These are phyloP conservation scores for Colletotrichum sp. DNA, from an alignment of 2,329 filamentous ascomycete genomes.

Conservation along the genomic window DNA sequence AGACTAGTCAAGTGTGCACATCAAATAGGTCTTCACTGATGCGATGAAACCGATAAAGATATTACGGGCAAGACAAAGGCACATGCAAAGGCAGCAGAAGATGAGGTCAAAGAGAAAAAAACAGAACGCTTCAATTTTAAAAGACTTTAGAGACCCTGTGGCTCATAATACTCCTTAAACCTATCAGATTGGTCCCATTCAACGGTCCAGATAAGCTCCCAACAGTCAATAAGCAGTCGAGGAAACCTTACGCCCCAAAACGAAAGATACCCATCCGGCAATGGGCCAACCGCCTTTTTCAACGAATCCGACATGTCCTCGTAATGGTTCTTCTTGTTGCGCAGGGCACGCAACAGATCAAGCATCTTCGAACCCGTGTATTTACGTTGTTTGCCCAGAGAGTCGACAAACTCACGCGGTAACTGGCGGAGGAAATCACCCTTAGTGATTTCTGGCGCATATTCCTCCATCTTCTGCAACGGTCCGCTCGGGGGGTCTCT, in stretches of 20 bases:
- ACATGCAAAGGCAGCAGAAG: neutral
- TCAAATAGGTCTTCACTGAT: neutral
- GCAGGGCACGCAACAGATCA: constrained; percentile 84
- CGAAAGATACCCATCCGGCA: constrained; percentile 80
- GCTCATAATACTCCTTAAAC: constrained; percentile 75
- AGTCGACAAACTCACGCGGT: constrained; percentile 84
- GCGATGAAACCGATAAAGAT: neutral
- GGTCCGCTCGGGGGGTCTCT: constrained; percentile 79
- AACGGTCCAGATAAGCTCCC: constrained; percentile 73
- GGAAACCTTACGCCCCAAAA: constrained; percentile 88
- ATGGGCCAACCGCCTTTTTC: constrained; percentile 70
- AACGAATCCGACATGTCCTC: constrained; percentile 90
- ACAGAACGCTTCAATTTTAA: neutral
- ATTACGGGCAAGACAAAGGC: neutral
- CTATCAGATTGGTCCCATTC: constrained; percentile 67
- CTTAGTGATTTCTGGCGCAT: constrained; percentile 58
- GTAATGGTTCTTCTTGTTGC: constrained; percentile 98
- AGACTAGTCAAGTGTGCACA: neutral
- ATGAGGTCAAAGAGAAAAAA: neutral
- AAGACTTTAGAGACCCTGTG: constrained; percentile 36
- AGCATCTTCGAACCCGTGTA: constrained; percentile 86
- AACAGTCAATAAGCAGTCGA: constrained; percentile 77
- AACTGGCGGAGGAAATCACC: constrained; percentile 81
- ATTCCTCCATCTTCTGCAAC: constrained; percentile 63
- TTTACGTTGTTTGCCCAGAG: constrained; percentile 91